A percentile compares a stretch with the other conserved stretches of the same genome.
These are phyloP conservation scores for Cymbopogon flexuosus DNA, from an alignment of 202 grass and related monocot species.

Conservation along the genomic window DNA sequence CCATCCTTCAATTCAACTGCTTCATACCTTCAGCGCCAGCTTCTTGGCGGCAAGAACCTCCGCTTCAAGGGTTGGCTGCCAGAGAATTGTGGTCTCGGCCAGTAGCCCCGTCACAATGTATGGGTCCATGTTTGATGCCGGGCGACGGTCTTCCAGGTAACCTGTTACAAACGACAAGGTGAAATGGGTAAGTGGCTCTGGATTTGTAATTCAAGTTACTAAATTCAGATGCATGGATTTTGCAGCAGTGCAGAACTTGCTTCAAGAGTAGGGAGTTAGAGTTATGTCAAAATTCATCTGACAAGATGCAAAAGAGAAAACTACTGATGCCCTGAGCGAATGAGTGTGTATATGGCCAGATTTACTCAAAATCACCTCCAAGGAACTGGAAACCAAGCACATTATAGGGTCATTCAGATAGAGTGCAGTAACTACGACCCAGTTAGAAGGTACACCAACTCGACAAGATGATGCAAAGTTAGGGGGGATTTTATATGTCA, in stretches of 20 bases:
- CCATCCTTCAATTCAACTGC: not conserved
- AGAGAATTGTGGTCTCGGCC: conserved; percentile 77
- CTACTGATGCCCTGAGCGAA: not conserved
- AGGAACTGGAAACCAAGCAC: not conserved
- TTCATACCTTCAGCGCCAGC: conserved; percentile 74
- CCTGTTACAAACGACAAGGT: conserved; percentile 33
- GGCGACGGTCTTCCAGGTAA: conserved; percentile 90
- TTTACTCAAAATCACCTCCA: not conserved
- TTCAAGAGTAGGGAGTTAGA: not conserved
- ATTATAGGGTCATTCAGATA: not conserved
- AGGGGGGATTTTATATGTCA: not conserved
- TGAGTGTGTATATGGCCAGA: not conserved
- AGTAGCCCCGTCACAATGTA: conserved; percentile 82
- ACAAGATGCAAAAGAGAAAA: not conserved
- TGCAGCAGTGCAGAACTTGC: not conserved
- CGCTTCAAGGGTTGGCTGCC: conserved; percentile 76
- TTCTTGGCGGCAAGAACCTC: conserved; percentile 86
- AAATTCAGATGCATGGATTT: not conserved
- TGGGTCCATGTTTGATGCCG: conserved; percentile 97
- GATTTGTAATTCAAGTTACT: not conserved
- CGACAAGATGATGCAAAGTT: not conserved
- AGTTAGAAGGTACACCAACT: not conserved
- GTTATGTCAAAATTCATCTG: not conserved
- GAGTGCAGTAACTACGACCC: not conserved
- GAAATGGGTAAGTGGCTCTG: not conserved